These are phyloP conservation scores for Strobilomyces dryophilus DNA, from an alignment of 768 basidiomycete genomes.

Conservation along the genomic window DNA sequence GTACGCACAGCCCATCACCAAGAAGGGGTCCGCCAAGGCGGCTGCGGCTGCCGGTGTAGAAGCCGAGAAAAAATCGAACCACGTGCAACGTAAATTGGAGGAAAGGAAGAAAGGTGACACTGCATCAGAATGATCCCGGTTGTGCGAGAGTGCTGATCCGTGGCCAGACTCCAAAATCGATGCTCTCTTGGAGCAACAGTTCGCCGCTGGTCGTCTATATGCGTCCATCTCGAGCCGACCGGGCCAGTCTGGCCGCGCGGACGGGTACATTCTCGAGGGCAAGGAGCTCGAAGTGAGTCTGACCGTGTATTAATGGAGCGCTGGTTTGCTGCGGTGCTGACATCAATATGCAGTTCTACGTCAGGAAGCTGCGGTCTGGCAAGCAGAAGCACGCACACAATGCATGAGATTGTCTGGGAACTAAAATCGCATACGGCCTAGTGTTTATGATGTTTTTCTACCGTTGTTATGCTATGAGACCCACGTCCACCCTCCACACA, in stretches of 20 bases:
- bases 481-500: not conserved
- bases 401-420: conserved; percentile 31
- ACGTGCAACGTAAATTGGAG: conserved; percentile 81
- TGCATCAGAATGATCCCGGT: conserved; percentile 2
- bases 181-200: conserved; percentile 81
- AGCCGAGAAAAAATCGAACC: conserved; percentile 82
- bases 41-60: conserved; percentile 44
- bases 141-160: conserved; percentile 14
- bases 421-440: not conserved
- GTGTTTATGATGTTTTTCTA: not conserved
- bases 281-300: conserved; percentile 88
- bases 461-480: conserved; percentile 3
- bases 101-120: conserved; percentile 84
- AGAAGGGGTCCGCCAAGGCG: conserved; percentile 68
- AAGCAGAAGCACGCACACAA: conserved; percentile 90
- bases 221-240: conserved; percentile 92
- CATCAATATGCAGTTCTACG: conserved; percentile 69
- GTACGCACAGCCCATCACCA: conserved; percentile 95
- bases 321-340: conserved; percentile 13
- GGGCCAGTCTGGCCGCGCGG: conserved; percentile 93
- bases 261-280: conserved; percentile 97
- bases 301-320: not conserved
- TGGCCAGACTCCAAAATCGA: conserved; percentile 84
- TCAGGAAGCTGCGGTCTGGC: conserved; percentile 87
- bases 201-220: conserved; percentile 93